These are phyloP conservation scores for Coemansia sp. DNA, from an alignment of 371 early-diverging fungal species.

Conservation along the genomic window DNA sequence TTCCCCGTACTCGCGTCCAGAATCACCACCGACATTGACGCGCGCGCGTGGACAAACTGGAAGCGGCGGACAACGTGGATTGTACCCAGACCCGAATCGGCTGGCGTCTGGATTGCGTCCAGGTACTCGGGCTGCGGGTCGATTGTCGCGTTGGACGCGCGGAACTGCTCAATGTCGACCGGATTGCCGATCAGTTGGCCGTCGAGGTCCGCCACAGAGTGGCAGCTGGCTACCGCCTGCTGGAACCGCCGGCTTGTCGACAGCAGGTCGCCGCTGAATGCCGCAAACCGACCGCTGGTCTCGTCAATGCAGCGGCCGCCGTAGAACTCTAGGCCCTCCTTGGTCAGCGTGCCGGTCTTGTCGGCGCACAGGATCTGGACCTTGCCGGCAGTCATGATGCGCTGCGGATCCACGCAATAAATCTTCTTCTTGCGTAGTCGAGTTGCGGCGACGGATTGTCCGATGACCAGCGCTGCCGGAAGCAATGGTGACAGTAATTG, in stretches of 20 bases:
- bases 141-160: slow-evolving; percentile 60
- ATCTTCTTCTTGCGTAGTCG: slow-evolving; percentile 63
- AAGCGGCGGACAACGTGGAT: slow-evolving; percentile 67
- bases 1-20: slow-evolving; percentile 58
- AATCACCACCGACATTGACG: slow-evolving; percentile 83
- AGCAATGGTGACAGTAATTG: slow-evolving; percentile 70
- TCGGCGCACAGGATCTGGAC: slow-evolving; percentile 88
- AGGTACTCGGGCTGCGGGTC: slow-evolving; percentile 41
- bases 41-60: slow-evolving; percentile 83
- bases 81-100: slow-evolving; percentile 21
- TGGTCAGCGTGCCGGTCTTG: slow-evolving; percentile 82
- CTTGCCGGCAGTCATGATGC: slow-evolving; percentile 79
- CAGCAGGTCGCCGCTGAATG: slow-evolving; percentile 29
- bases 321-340: slow-evolving; percentile 70
- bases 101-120: slow-evolving; percentile 53
- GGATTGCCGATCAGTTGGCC: slow-evolving; percentile 82
- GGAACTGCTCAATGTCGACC: slow-evolving; percentile 92
- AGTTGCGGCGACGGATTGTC: slow-evolving; percentile 82
- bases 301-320: slow-evolving; percentile 47
- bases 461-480: slow-evolving; percentile 87
- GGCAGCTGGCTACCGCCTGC: slow-evolving; percentile 71
- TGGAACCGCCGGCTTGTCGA: slow-evolving; percentile 48
- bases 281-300: slow-evolving; percentile 22
- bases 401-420: slow-evolving; percentile 70
- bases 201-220: slow-evolving; percentile 72